Conservation (phyloP, 495 filamentous ascomycete species). For the Penicillium coprophilum region DNA sequence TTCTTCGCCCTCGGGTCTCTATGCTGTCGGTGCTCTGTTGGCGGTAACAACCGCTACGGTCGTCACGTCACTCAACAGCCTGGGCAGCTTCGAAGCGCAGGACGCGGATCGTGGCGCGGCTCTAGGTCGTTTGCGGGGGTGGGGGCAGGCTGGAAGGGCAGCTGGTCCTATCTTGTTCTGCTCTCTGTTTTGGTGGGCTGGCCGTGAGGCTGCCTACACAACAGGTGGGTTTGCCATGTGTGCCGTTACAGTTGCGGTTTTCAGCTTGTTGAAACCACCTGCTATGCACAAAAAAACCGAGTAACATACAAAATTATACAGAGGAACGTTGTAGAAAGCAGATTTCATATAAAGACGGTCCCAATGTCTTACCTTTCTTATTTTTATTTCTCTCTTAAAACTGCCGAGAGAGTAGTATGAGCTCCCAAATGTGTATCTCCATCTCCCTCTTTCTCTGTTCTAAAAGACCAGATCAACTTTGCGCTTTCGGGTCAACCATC, state of each 20-base stretch:
- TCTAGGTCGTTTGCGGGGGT: conserved; percentile 79
- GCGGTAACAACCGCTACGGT: conserved; percentile 91
- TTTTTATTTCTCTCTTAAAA: not conserved
- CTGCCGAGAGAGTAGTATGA: not conserved
- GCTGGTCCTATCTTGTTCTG: conserved; percentile 88
- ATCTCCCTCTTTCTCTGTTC: not conserved
- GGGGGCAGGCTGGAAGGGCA: conserved; percentile 83
- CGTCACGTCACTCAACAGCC: conserved; percentile 87
- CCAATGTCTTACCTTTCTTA: not conserved
- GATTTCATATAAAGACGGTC: not conserved
- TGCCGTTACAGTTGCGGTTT: conserved; percentile 66
- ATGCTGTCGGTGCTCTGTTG: conserved; percentile 75
- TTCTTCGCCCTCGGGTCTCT: conserved; percentile 63
- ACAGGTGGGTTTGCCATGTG: conserved; percentile 79
- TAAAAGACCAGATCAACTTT: not conserved
- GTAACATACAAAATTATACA: not conserved
- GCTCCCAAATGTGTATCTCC: not conserved
- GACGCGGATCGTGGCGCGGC: conserved; percentile 81
- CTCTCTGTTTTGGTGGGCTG: conserved; percentile 99
- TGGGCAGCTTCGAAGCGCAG: conserved; percentile 84
- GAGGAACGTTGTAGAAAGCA: not conserved
- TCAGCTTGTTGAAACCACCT: conserved; percentile 61
- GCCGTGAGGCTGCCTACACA: conserved; percentile 78
- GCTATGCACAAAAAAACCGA: conserved; percentile 19
- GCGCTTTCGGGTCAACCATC: not conserved